phyloP scores from a whole-genome alignment of 345 rosid genomes.

The Eucalyptus grandis region DNA sequence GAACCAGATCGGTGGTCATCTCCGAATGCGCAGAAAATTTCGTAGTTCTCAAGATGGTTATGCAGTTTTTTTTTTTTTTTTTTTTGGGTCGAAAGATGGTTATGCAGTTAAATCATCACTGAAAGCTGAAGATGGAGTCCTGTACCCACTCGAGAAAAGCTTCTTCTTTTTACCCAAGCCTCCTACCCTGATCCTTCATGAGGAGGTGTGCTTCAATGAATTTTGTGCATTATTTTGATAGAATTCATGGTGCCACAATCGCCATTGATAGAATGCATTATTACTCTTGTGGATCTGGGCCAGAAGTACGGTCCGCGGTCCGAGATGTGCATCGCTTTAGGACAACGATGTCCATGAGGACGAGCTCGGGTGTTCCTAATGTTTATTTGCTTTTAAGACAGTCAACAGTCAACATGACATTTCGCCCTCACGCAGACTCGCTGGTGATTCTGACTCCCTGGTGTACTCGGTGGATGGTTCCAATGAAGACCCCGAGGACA shows the following conservation, averaged over 20 bases:
- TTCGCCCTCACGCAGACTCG: too few relatives aligned
- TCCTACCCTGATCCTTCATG: slow-evolving; percentile 95
- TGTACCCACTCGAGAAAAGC: slow-evolving; percentile 96
- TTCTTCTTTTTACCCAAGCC: slow-evolving; percentile 97
- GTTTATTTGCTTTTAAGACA: too few relatives aligned
- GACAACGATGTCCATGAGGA: background rate
- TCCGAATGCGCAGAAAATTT: slow-evolving; percentile 33
- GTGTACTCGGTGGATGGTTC: too few relatives aligned
- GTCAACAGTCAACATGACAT: too few relatives aligned
- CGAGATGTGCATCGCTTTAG: background rate
- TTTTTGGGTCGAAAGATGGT: slow-evolving; percentile 7
- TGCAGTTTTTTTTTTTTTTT: too few relatives aligned
- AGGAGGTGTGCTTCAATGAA: slow-evolving; percentile 46
- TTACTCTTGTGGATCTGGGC: background rate
- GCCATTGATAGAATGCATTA: background rate
- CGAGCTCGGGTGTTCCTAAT: background rate
- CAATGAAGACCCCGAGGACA: slow-evolving; percentile 6
- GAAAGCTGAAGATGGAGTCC: slow-evolving; percentile 95
- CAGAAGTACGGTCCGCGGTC: background rate
- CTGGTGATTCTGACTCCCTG: too few relatives aligned
- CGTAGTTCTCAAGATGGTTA: slow-evolving; percentile 72
- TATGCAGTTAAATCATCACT: slow-evolving; percentile 97
- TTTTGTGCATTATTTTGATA: background rate
- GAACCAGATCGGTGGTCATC: too few relatives aligned
- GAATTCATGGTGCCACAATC: background rate